Evolutionary conservation across 257 asterid genomes (phyloP), one percentile per base, ranked within the genome.

Genomic region (Orobanche coerulescens): DNA sequence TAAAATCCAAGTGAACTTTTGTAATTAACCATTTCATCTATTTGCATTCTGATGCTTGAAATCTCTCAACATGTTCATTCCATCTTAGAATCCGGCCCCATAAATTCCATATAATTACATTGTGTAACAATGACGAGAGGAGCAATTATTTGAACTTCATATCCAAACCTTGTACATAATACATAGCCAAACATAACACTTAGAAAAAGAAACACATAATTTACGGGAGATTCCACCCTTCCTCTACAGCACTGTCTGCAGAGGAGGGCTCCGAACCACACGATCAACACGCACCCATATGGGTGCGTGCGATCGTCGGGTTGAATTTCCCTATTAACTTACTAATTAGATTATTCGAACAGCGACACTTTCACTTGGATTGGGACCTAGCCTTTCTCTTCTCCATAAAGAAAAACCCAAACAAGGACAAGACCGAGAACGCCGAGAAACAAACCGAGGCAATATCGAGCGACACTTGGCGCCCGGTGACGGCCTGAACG

Each of bases 371-470:
- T 60, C 65, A 42, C 8, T 60, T 60, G n/a, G 37, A 0, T 20
- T 46, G 48, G 39, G 69, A 33, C 61, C 62, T 81, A 48, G 69
- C 31, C 62, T 71, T 78, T 57, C 81, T 80, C 81, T 79, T 87
- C 70, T 87, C 95, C 62, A 77, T 0, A 69, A 42, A 65, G 76
- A 83, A 90, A 84, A 90, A 85, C 1, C 81, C 94, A 15, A 78
- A 58, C 67, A 83, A 42, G 11, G 94, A 84, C 16, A 78, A 22
- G 0, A 81, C 12, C 0, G 96, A 77, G 81, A 87, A 87, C 19
- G 68, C 68, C 1, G 96, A 87, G 82, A 90, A 90, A 61, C 87
- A 81, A 62, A 53, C 58, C 0, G 89, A 56, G 0, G 86, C 82
- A 6, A 83, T 75, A 54, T 85, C 95, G 4, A 84, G 64, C 0